These are phyloP conservation scores for Boletus huronensis DNA, from an alignment of 768 basidiomycete genomes.

Conservation along the genomic window DNA sequence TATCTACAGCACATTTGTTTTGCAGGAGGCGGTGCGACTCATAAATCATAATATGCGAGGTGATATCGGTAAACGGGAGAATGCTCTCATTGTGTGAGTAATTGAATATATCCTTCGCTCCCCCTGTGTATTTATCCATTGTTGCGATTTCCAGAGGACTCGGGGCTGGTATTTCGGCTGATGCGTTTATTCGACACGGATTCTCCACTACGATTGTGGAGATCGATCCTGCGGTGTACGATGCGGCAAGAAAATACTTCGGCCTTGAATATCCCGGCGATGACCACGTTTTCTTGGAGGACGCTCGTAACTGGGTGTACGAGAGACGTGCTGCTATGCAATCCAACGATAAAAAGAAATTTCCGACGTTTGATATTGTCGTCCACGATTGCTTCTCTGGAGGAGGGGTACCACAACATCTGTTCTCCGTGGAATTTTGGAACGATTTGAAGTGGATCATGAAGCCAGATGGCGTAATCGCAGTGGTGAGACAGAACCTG, in stretches of 20 bases:
- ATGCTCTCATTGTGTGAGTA: slow-evolving; percentile 70
- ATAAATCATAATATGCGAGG: slow-evolving; percentile 49
- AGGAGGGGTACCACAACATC: slow-evolving; percentile 80
- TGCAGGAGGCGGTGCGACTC: slow-evolving; percentile 83
- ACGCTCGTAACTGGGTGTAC: slow-evolving; percentile 69
- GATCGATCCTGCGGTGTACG: slow-evolving; percentile 88
- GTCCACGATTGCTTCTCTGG: slow-evolving; percentile 95
- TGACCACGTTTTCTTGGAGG: slow-evolving; percentile 65
- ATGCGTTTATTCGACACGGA: slow-evolving; percentile 65
- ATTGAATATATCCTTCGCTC: not conserved
- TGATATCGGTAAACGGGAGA: slow-evolving; percentile 38
- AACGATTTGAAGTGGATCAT: slow-evolving; percentile 59
- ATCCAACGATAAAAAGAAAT: slow-evolving; percentile 13
- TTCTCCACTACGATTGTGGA: slow-evolving; percentile 83
- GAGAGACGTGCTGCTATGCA: slow-evolving; percentile 35
- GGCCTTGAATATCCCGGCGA: slow-evolving; percentile 65
- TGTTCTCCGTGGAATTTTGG: slow-evolving; percentile 89
- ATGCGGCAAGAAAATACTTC: slow-evolving; percentile 76
- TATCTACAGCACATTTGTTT: slow-evolving; percentile 77
- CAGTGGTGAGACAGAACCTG: slow-evolving; percentile 55
- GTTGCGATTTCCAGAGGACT: slow-evolving; percentile 59
- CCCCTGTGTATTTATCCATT: slow-evolving; percentile 2
- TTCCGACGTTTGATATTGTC: slow-evolving; percentile 57
- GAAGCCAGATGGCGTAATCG: slow-evolving; percentile 69
- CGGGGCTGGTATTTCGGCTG: slow-evolving; percentile 79